Evolutionary conservation across 2,329 filamentous ascomycete species (phyloP), one percentile per base, ranked within the genome.

Genomic region (Fusarium buharicum): DNA sequence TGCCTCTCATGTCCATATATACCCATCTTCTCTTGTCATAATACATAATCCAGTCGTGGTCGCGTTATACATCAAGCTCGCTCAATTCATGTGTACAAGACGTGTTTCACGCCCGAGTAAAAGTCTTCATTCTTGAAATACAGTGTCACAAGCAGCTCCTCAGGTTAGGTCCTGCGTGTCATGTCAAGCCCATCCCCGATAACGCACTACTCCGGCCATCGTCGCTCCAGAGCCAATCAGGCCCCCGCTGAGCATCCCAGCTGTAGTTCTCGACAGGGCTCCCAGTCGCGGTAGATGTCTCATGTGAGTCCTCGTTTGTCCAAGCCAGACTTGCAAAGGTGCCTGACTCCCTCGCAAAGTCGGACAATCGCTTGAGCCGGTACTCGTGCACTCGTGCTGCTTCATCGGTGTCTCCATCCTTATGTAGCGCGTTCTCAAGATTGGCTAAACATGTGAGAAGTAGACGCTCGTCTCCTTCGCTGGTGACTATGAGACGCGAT

Each of bases 371-470:
- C 18, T 59, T 46, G 37, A 75, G 68, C 11, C 73, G 70, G 36
- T 74, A 71, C 43, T 67, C 55, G 9, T 68, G 64, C 24, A 75
- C 60, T 12, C 63, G 66, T 17, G 55, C 59, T 27, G 73, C 74
- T 40, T 71, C 72, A 14, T 58, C 68, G 13, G 37, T 55, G 45
- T 62, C 60, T 48, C 70, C 61, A 27, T 59, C 50, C 43, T 66
- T 68, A 41, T 54, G 60, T 17, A 74, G 55, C 4, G 71, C 66
- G 10, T 55, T 69, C 47, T 76, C 74, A 18, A 76, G 64, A 50
- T 76, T 76, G 14, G 72, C 70, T n/a, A 76, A 58, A n/a, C 72
- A 73, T 5, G 72, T 72, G 43, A 70, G 65, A 16, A 72, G 62
- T 13, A 75, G 60, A 18, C 74, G 70, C 59, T 74, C 73, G 45